Evolutionary conservation across 2,329 filamentous ascomycete species (phyloP).

Genomic region (Apiospora pterosperma): DNA sequence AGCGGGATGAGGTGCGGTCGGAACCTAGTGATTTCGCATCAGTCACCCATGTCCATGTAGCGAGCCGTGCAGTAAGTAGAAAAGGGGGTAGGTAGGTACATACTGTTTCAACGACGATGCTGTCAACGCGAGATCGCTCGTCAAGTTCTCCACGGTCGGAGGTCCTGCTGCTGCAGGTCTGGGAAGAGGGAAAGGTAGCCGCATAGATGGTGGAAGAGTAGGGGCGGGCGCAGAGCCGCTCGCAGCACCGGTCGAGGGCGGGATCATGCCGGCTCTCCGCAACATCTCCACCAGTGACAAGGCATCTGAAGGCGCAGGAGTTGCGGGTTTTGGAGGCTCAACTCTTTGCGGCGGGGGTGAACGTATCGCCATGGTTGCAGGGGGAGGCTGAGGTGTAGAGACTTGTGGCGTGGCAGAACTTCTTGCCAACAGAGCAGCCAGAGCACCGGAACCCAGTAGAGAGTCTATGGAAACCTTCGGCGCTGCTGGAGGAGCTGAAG

Average conservation of each 20-base stretch:
- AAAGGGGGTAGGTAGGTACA: conserved; percentile 24
- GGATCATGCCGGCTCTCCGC: conserved; percentile 64
- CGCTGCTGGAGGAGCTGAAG: conserved; percentile 27
- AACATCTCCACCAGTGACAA: conserved; percentile 64
- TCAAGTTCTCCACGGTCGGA: conserved; percentile 27
- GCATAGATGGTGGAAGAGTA: conserved; percentile 31
- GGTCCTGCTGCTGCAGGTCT: conserved; percentile 27
- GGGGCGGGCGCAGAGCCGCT: conserved; percentile 29
- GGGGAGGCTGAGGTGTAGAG: conserved; percentile 41
- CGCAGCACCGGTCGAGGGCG: conserved; percentile 25
- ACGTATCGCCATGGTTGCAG: conserved; percentile 38
- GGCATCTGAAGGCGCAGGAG: conserved; percentile 37
- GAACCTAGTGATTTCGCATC: conserved; percentile 49
- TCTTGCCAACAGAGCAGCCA: conserved; percentile 57
- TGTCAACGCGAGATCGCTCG: conserved; percentile 57
- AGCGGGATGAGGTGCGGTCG: conserved; percentile 70
- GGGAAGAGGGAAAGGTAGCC: conserved; percentile 31
- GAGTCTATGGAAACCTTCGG: conserved; percentile 52
- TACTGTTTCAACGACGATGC: conserved; percentile 72
- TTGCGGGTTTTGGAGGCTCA: conserved; percentile 35
- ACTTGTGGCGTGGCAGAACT: conserved; percentile 48
- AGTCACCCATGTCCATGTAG: not conserved
- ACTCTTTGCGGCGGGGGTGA: conserved; percentile 46
- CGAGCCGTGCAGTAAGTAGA: not conserved
- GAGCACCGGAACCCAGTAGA: conserved; percentile 55